Conservation (phyloP, 106 monocot species). For the Agapanthus africanus region DNA sequence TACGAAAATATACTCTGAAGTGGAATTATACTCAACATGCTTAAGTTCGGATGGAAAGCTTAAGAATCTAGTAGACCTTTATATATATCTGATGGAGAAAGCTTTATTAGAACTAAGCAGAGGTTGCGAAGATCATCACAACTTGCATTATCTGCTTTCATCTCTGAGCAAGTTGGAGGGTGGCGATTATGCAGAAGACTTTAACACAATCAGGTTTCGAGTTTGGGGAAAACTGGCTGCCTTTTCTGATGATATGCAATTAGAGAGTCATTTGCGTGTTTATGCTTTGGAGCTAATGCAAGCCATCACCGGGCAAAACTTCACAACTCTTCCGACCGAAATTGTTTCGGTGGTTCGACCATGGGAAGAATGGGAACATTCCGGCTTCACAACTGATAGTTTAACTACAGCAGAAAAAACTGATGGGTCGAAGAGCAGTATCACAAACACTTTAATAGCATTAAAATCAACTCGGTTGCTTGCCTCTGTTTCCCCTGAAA, state of each 20-base stretch:
- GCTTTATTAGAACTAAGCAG: conserved; percentile 24
- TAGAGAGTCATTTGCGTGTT: conserved; percentile 47
- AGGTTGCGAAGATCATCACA: conserved; percentile 20
- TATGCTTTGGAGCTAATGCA: conserved; percentile 85
- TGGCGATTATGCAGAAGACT: conserved; percentile 32
- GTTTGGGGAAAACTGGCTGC: conserved; percentile 63
- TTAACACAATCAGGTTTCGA: conserved; percentile 42
- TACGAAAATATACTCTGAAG: conserved; percentile 34
- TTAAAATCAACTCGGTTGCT: conserved; percentile 66
- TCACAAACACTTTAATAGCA: conserved; percentile 50
- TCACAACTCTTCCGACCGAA: conserved; percentile 46
- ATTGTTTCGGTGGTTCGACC: conserved; percentile 41
- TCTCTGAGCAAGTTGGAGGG: conserved; percentile 50
- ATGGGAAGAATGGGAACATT: conserved; percentile 79
- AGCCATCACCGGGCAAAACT: conserved; percentile 52
- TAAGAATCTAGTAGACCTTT: conserved; percentile 40
- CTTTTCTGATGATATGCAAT: conserved; percentile 61
- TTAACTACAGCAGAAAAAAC: too few species aligned
- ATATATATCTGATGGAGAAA: conserved; percentile 25
- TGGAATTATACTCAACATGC: conserved; percentile 4
- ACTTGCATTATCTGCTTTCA: conserved; percentile 48
- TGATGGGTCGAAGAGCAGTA: too few species aligned
- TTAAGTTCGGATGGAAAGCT: conserved; percentile 7
- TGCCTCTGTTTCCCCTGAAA: conserved; percentile 36
- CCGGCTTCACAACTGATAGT: conserved; percentile 11